Base-by-base conservation (phyloP, 2,329 filamentous ascomycete species). In the Incumbomyces lentus region DNA sequence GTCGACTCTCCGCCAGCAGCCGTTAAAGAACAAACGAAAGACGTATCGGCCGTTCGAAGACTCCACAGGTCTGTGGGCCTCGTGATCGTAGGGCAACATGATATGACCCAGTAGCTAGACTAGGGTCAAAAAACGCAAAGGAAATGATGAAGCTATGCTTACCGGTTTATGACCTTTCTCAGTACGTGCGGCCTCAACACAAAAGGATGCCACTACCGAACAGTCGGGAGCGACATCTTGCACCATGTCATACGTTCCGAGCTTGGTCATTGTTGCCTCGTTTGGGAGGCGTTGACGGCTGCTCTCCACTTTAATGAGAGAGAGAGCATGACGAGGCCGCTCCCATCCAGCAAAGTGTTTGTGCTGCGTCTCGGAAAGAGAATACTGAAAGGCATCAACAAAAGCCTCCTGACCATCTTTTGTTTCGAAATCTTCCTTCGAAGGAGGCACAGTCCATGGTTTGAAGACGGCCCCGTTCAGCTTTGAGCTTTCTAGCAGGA, bases 141-240 rank as follows among this genome's bases (percentile, higher is more conserved):
- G 19, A 11, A 16, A 18, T 12, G 34, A 26, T 41, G 40, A 32
- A 22, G 35, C 18, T 13, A 32, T 17, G 59, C 68, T 53, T 69
- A 87, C 84, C 62, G 81, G 80, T 32, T 75, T 72, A 62, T 83
- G 75, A 1, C 82, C 83, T 14, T 80, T 80, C 51, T 81, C 75
- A 7, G 81, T 73, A 52, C 86, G 76, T 34, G 81, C 81, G 50
- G 83, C 81, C 18, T 79, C 82, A 19, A 89, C 88, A 61, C 89
- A 95, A 5, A 98, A 73, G 62, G 92, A 95, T 13, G 92, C 92
- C 22, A 98, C 90, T 2, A 98, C 90, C 1, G 92, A 96, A 61
- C 92, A 98, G 63, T 98, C 92, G 1, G 90, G 93, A 4, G 90
- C 89, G 49, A 94, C 81, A 64, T 98, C 92, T 64, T 98, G 92